Base-by-base conservation (phyloP, 192 early-diverging fungal species). In the Chytriomyces hyalinus region DNA sequence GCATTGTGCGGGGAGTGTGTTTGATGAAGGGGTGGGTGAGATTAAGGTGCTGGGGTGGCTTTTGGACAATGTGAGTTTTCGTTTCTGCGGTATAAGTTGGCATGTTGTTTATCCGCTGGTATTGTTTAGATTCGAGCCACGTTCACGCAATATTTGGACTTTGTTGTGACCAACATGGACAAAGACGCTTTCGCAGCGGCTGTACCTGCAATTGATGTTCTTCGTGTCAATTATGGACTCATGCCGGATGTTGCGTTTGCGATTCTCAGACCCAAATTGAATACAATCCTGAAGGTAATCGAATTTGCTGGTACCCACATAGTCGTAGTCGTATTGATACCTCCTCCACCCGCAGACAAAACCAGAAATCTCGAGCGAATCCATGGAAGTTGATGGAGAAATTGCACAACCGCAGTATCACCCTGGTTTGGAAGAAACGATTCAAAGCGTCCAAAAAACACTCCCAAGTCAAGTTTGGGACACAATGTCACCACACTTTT, bases 61-160 rank as follows among this genome's bases (percentile, higher is more conserved):
- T 28, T 84, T 83, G 28, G 93, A 94, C 70, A 87, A 84, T 46
- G 85, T 89, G 5, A 65, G 6, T 61, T 53, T 49, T 47, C 6
- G 7, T 26, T 50, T 15, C 46, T 45, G 20, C 65, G 44, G 11
- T 80, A 44, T 44, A 6, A 15, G 24, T 36, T 2, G 4, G 36
- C 36, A 36, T 81, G 11, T 75, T 24, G 49, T 61, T 36, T 48
- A 9, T 0, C 49, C 5, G 3, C 67, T 48, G 46, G n/a, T 36
- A 5, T 28, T n/a, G 20, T 43, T 20, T 57, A 81, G 74, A 80
- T 84, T 65, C 92, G 91, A 15, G 78, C 86, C 7, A 87, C 84
- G 0, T 80, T 93, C 15, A 64, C 91, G 7, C 92, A 93, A 75
- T 90, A 87, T 61, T 76, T 84, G 36, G 92, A 95, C 24, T 89